Evolutionary conservation across 768 basidiomycete genomes (phyloP).

Genomic region (Suillus decipiens): DNA sequence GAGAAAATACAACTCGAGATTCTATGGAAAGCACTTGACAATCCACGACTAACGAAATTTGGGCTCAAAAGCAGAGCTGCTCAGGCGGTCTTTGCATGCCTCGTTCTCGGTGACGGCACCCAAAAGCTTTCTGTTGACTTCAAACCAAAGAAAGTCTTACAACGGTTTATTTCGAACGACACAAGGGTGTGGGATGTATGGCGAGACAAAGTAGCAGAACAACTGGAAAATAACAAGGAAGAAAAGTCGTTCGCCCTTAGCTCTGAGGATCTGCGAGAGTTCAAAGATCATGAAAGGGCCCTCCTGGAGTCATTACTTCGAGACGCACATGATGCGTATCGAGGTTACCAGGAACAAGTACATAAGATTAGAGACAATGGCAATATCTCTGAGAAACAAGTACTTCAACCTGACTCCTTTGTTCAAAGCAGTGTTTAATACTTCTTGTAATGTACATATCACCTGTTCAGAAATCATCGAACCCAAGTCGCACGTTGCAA

Average conservation of each 20-base stretch:
- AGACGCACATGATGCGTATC: not conserved
- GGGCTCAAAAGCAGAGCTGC: constrained; percentile 14
- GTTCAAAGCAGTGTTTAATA: not conserved
- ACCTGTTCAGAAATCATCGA: not conserved
- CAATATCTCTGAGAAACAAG: not conserved
- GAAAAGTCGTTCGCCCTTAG: not conserved
- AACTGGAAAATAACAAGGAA: constrained; percentile 18
- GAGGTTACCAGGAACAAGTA: not conserved
- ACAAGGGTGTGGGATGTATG: constrained; percentile 30
- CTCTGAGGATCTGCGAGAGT: not conserved
- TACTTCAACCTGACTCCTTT: not conserved
- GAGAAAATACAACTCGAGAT: constrained; percentile 28
- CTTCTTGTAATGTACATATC: not conserved
- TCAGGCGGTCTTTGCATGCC: constrained; percentile 26
- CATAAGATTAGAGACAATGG: not conserved
- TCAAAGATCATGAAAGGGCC: not conserved
- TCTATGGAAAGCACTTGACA: constrained; percentile 18
- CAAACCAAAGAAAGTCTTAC: constrained; percentile 12
- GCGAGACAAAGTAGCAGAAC: constrained; percentile 25
- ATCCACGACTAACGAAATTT: constrained; percentile 22
- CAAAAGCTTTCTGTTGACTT: constrained; percentile 8
- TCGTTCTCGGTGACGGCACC: constrained; percentile 19
- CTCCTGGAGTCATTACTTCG: constrained; percentile 2
- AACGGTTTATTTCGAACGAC: constrained; percentile 28
- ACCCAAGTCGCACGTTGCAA: not conserved